A percentile compares a stretch with the other conserved stretches of the same genome.
These are phyloP conservation scores for Bromus sterilis DNA, from an alignment of 176 grass and related monocot species.

Conservation along the genomic window DNA sequence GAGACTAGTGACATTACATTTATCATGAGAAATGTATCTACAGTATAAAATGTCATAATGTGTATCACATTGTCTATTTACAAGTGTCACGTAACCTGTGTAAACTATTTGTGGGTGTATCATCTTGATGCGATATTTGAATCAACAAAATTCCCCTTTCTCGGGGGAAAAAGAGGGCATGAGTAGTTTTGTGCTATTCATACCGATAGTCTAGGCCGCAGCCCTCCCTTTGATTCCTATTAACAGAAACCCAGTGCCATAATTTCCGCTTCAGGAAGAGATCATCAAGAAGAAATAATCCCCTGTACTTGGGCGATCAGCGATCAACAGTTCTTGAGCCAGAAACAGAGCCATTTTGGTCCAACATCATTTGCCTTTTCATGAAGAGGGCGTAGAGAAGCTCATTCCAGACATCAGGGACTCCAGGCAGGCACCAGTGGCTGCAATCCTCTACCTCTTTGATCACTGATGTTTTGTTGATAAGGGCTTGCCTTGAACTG, in stretches of 20 bases:
- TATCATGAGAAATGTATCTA: background rate
- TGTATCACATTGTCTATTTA: background rate
- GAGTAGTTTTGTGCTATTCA: background rate
- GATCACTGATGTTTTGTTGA: background rate
- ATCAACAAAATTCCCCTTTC: background rate
- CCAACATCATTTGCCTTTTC: conserved; percentile 10
- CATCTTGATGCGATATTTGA: background rate
- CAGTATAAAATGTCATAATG: background rate
- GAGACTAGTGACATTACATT: background rate
- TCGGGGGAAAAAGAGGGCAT: background rate
- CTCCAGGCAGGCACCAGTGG: conserved; percentile 86
- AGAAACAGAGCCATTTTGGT: background rate
- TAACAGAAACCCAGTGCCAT: too few relatives aligned
- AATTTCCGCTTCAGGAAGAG: background rate
- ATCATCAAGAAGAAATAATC: background rate
- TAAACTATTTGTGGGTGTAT: background rate
- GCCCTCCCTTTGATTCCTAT: background rate
- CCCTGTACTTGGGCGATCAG: background rate
- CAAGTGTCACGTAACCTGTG: background rate
- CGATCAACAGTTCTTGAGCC: background rate
- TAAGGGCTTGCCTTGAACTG: conserved; percentile 29
- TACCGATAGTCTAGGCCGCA: background rate
- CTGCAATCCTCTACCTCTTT: conserved; percentile 52
- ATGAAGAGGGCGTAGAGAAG: conserved; percentile 56
- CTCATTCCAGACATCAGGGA: conserved; percentile 24